Base-by-base conservation (phyloP, 768 basidiomycete species). In the Amanita inopinata region DNA sequence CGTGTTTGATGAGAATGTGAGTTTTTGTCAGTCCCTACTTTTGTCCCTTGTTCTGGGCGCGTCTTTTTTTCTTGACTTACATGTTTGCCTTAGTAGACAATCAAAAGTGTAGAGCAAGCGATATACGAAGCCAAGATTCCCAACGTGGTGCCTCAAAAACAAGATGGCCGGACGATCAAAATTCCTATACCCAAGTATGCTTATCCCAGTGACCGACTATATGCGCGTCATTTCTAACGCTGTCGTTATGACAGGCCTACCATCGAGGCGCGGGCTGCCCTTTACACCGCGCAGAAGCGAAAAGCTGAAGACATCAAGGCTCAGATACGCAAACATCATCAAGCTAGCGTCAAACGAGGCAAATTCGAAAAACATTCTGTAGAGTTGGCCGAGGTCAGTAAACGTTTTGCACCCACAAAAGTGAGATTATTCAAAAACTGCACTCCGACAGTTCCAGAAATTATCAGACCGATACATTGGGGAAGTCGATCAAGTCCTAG, bases 101-200 rank as follows among this genome's bases (percentile, higher is more conserved):
- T 83, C 55, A 89, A 88, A 64, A 64, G 69, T 28, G 76, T 88
- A 30, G 86, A 91, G 57, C 70, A 75, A 50, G 85, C 73, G 0
- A 61, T 91, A 4, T 86, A 87, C 51, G 71, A 75, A n/a, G 79
- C 83, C 3, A 82, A 83, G 48, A 63, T 89, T 27, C 78, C 83
- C 6, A 71, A 78, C 20, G 70, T 86, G 7, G 69, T 78, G 0
- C 87, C 87, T 3, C 88, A 90, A 50, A 69, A 69, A 43, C 61
- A 74, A 31, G 87, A 91, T 52, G 62, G 55, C 22, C 73, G 79
- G 32, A 90, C 88, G 1, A 71, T 91, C 49, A 83, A 73, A 49
- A 74, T 91, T 46, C 82, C 86, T 0, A 77, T 90, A 57, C 83
- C 88, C 32, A 88, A 79, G 87, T 88, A 49, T 14, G 37, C 11